These are phyloP conservation scores for Eucalyptus marginata DNA, from an alignment of 345 rosid species.

Conservation along the genomic window DNA sequence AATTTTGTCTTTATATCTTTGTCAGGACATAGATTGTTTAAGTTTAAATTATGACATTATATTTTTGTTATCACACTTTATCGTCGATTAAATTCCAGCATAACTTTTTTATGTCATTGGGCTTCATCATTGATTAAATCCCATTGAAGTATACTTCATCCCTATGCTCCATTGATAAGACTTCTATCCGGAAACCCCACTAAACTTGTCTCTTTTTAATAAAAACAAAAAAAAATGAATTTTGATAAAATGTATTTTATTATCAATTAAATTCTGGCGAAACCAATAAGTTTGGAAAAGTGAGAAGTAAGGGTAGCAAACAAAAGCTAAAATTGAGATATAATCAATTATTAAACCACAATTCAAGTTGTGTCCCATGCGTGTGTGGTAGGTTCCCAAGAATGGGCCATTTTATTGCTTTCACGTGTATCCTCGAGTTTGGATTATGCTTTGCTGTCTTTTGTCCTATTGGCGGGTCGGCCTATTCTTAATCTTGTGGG, in stretches of 20 bases:
- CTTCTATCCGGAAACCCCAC: no score
- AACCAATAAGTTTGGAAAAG: background rate
- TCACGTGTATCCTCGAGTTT: background rate
- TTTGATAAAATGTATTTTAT: no score
- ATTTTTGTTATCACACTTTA: background rate
- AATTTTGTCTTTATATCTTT: background rate
- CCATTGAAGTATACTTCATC: fast-evolving
- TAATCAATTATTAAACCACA: background rate
- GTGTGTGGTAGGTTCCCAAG: background rate
- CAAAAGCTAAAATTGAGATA: background rate
- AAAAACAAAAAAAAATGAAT: no score
- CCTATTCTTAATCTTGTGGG: background rate
- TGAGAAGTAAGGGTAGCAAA: background rate
- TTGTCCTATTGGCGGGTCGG: background rate
- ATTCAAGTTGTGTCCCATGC: background rate
- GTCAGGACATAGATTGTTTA: no score
- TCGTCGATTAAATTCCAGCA: fast-evolving
- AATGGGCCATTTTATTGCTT: background rate
- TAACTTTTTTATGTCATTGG: background rate
- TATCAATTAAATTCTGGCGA: background rate
- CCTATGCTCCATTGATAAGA: background rate
- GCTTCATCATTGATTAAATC: background rate
- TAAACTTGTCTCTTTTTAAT: no score
- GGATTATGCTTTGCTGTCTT: background rate
- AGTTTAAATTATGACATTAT: background rate